Evolutionary conservation across 345 rosid species (phyloP).

Genomic region (Hirschfeldia incana): DNA sequence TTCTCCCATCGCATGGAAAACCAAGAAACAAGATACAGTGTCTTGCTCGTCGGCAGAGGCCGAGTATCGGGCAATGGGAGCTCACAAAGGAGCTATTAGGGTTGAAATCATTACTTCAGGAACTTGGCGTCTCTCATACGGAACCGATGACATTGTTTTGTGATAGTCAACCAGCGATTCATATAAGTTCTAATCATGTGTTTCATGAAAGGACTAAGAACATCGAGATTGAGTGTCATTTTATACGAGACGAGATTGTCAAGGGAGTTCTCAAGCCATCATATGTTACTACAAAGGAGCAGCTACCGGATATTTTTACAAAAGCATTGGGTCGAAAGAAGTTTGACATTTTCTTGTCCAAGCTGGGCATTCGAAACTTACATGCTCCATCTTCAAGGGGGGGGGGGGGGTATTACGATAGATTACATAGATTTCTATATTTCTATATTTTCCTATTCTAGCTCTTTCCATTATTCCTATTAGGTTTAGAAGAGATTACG

Average conservation of each 20-base stretch:
- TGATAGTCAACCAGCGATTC: neutral
- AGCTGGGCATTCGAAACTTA: neutral
- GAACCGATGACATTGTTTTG: neutral
- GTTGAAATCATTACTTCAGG: neutral
- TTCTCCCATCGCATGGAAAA: neutral
- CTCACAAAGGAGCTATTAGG: neutral
- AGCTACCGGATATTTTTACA: neutral
- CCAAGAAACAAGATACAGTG: neutral
- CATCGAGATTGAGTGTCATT: neutral
- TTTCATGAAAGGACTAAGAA: neutral
- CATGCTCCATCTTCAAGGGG: neutral
- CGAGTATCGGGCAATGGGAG: neutral
- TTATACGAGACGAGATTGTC: neutral
- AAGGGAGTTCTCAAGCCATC: neutral
- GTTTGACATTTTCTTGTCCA: neutral
- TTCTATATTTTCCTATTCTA: neutral
- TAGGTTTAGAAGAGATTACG: neutral
- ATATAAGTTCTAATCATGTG: neutral
- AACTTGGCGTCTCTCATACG: neutral
- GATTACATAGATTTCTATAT: neutral
- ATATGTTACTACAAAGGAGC: neutral
- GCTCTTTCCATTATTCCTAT: neutral
- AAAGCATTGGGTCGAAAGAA: neutral
- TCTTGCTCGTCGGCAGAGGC: neutral
- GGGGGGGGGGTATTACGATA: neutral